phyloP scores from a whole-genome alignment of 2,329 filamentous ascomycete genomes.

The Exophiala alcalophila region DNA sequence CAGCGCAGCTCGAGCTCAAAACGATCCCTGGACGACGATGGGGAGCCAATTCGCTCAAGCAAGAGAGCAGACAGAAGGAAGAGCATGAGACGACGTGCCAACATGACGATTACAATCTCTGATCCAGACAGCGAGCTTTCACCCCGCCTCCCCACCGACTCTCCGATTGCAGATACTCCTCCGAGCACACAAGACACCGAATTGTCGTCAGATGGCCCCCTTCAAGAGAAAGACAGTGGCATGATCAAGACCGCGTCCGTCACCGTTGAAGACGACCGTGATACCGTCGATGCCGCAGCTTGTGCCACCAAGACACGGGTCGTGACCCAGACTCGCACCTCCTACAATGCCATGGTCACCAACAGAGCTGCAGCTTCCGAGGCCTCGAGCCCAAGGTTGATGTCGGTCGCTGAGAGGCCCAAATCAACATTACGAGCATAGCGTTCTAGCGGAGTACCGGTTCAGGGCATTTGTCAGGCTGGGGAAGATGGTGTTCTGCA shows the following conservation, averaged over 20 bases:
- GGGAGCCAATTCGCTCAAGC: slow-evolving; percentile 25
- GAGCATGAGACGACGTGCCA: slow-evolving; percentile 24
- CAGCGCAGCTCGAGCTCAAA: slow-evolving; percentile 32
- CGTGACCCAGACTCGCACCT: slow-evolving; percentile 11
- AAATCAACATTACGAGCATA: slow-evolving; percentile 30
- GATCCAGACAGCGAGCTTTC: slow-evolving; percentile 21
- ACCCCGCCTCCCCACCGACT: slow-evolving; percentile 16
- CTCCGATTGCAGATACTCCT: slow-evolving; percentile 17
- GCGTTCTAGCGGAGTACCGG: slow-evolving; percentile 20
- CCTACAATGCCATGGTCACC: slow-evolving; percentile 14
- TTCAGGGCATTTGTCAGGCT: slow-evolving; percentile 17
- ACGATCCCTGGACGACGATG: slow-evolving; percentile 31
- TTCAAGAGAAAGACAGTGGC: slow-evolving; percentile 6
- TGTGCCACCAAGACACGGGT: slow-evolving; percentile 5
- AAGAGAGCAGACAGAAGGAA: slow-evolving; percentile 29
- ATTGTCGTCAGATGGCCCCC: slow-evolving; percentile 19
- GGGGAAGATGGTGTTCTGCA: slow-evolving; percentile 27
- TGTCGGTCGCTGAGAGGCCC: slow-evolving; percentile 26
- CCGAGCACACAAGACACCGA: slow-evolving; percentile 30
- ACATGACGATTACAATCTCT: slow-evolving; percentile 16
- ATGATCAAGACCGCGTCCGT: slow-evolving; percentile 1
- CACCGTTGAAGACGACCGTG: slow-evolving; percentile 5
- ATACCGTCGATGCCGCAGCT: slow-evolving; percentile 2
- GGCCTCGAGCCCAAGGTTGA: slow-evolving; percentile 15
- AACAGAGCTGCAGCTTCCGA: slow-evolving; percentile 11